Percentiles rank a stretch among this genome's conserved stretches.
Conservation (phyloP, 768 basidiomycete genomes). For the Clavaria fumosa region DNA sequence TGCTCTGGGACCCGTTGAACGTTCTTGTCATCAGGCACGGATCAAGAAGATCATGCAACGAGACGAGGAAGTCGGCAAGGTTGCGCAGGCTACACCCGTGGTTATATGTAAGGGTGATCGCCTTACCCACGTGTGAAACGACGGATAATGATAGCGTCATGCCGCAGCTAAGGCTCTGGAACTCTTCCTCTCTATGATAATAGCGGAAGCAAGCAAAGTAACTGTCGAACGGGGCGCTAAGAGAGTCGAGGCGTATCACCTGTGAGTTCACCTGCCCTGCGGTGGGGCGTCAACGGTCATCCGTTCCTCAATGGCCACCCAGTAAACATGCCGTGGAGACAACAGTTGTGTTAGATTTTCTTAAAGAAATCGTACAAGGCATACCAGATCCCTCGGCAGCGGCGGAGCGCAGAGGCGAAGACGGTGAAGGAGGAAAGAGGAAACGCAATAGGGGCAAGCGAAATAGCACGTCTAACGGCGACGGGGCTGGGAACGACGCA, state of each 20-base stretch:
- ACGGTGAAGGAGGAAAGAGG: slow-evolving; percentile 39
- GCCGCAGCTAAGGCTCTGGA: slow-evolving; percentile 81
- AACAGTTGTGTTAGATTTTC: slow-evolving; percentile 82
- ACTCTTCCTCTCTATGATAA: slow-evolving; percentile 72
- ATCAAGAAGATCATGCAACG: slow-evolving; percentile 99
- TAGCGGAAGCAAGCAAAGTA: slow-evolving; percentile 72
- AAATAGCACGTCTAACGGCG: slow-evolving; percentile 25
- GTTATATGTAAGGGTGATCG: slow-evolving; percentile 68
- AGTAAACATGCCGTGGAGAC: slow-evolving; percentile 78
- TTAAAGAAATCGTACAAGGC: slow-evolving; percentile 77
- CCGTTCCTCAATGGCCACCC: neutral
- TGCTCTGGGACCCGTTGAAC: neutral
- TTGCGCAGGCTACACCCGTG: slow-evolving; percentile 89
- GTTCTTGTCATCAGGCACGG: slow-evolving; percentile 47
- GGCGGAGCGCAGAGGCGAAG: slow-evolving; percentile 45
- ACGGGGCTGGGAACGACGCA: too few species aligned
- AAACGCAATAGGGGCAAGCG: slow-evolving; percentile 44
- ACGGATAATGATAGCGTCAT: neutral
- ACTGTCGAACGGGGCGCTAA: slow-evolving; percentile 65
- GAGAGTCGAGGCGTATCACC: slow-evolving; percentile 84
- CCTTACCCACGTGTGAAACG: neutral
- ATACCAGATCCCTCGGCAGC: slow-evolving; percentile 82
- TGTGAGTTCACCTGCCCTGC: slow-evolving; percentile 41
- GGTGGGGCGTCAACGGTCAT: neutral
- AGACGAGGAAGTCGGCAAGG: slow-evolving; percentile 97